A percentile compares a stretch with the other conserved stretches of the same genome.
These are phyloP conservation scores for Fragilariopsis cylindrus DNA, from an alignment of 108 stramenopile genomes.

Conservation along the genomic window DNA sequence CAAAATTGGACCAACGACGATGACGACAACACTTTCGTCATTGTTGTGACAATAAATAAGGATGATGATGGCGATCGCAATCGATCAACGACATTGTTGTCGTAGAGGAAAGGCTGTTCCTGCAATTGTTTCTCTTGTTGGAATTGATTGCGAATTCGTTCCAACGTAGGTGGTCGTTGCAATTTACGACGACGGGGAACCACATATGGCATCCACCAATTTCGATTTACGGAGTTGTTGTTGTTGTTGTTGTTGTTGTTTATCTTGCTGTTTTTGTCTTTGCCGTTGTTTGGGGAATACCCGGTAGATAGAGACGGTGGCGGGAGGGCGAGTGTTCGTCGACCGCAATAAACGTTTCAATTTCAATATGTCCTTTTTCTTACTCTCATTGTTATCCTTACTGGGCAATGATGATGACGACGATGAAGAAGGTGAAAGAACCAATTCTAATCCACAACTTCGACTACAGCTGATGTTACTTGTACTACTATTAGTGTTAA, in stretches of 20 bases:
- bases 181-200: slow-evolving; percentile 1
- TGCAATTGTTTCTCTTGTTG: not conserved
- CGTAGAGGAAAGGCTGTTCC: not conserved
- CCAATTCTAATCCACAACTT: not conserved
- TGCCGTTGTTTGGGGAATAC: no score
- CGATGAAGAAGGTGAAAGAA: not conserved
- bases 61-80: not conserved
- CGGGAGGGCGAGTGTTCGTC: slow-evolving; percentile 5
- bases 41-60: not conserved
- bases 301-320: not conserved
- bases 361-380: not conserved
- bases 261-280: no score
- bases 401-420: no score
- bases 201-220: not conserved
- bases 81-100: not conserved
- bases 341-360: slow-evolving; percentile 4
- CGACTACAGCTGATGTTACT: not conserved
- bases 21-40: not conserved
- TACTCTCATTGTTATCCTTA: no score
- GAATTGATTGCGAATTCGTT: slow-evolving; percentile 6
- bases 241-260: slow-evolving; percentile 1
- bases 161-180: not conserved
- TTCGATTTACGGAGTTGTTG: not conserved
- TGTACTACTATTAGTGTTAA: not conserved
- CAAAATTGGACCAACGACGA: not conserved